Percentiles rank a stretch among this genome's conserved stretches.
These are phyloP conservation scores for Coccinonectria pachysandricola DNA, from an alignment of 2,329 filamentous ascomycete genomes.

Conservation along the genomic window DNA sequence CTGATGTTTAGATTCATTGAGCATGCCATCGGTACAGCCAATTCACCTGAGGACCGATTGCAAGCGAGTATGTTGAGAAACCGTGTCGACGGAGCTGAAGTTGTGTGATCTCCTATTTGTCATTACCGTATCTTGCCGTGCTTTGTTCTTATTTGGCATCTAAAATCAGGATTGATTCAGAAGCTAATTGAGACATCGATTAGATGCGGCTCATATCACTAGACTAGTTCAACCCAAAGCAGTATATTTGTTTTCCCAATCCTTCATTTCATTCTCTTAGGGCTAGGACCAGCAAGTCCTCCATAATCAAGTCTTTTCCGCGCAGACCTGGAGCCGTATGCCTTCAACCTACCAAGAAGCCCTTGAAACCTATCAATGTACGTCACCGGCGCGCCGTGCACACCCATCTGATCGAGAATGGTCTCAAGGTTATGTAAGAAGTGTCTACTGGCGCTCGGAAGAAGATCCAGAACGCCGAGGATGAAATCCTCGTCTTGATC, in stretches of 20 bases:
- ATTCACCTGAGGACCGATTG: conserved; percentile 3
- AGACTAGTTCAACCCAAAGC: too few species aligned
- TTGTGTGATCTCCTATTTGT: too few species aligned
- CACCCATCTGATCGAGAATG: conserved; percentile 22
- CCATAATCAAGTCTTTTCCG: conserved; percentile 22
- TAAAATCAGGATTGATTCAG: too few species aligned
- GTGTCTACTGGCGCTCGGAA: conserved; percentile 34
- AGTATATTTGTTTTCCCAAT: background rate
- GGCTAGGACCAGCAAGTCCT: conserved; percentile 16
- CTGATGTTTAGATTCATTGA: conserved; percentile 2
- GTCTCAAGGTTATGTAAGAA: conserved; percentile 30
- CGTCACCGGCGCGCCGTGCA: conserved; percentile 23
- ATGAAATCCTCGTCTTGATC: conserved; percentile 34
- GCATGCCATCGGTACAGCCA: conserved; percentile 2
- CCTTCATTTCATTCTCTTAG: conserved; percentile 26
- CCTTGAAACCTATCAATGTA: conserved; percentile 27
- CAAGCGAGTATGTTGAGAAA: too few species aligned
- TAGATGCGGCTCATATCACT: too few species aligned
- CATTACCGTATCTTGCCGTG: too few species aligned
- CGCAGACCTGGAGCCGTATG: conserved; percentile 17
- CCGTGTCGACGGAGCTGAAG: too few species aligned
- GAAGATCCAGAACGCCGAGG: conserved; percentile 31
- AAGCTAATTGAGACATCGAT: too few species aligned
- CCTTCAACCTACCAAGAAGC: conserved; percentile 22
- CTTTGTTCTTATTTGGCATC: too few species aligned